Evolutionary conservation across 1,284 basidiomycete species (phyloP).

Genomic region (Ceratobasidium papillatum): DNA sequence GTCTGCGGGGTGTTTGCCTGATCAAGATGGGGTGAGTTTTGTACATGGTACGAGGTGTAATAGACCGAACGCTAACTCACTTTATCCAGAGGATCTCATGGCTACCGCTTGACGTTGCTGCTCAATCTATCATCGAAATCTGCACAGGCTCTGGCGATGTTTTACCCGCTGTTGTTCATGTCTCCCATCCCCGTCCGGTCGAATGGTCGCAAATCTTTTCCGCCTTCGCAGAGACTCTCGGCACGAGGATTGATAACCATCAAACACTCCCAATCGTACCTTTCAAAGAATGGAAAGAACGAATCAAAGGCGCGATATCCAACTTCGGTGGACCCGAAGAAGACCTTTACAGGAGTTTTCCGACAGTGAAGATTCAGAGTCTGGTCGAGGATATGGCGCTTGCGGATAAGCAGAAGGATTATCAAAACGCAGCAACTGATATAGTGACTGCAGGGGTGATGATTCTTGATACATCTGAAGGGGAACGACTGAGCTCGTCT

Average conservation of each 20-base stretch:
- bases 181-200: conserved; percentile 13
- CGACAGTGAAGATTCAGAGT: background rate
- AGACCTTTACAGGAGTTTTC: conserved; percentile 1
- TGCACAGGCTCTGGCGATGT: background rate
- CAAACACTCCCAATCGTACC: background rate
- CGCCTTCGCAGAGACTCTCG: background rate
- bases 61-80: too few relatives aligned
- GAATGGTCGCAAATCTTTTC: background rate
- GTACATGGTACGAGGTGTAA: too few relatives aligned
- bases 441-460: background rate
- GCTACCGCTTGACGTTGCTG: conserved; percentile 1
- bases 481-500: background rate
- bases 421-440: too few relatives aligned
- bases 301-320: background rate
- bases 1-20: background rate
- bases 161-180: conserved; percentile 4
- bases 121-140: conserved; percentile 16
- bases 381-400: background rate
- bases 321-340: background rate
- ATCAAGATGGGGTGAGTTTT: conserved; percentile 10
- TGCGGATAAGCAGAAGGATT: background rate
- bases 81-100: background rate
- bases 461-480: background rate
- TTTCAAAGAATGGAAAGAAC: conserved; percentile 13
- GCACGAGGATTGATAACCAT: background rate